Evolutionary conservation across 2,329 filamentous ascomycete species (phyloP), one percentile per base, ranked within the genome.

Genomic region (Arthrobotrys entomopaga): DNA sequence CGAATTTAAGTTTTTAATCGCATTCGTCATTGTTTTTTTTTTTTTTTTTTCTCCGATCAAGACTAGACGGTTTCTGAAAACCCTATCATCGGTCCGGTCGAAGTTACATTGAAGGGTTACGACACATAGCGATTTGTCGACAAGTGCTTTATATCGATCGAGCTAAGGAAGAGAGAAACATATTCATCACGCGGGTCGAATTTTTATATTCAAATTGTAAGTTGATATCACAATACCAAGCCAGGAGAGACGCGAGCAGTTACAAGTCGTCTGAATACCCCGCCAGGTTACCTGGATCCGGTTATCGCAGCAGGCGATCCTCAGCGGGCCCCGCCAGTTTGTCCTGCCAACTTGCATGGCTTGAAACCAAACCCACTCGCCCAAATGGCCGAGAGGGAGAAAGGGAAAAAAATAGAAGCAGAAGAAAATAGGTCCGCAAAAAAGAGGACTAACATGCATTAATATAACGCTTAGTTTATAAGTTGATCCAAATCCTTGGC

Each of bases 361-460:
- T 52, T 49, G 61, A 65, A 65, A 58, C 46, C 34, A 65, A 58
- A 57, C n/a, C 38, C 52, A 7, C 56, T 26, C 26, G 48, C 48
- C 16, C 48, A 26, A 29, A 54, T 46, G 29, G 10, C 29, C 29
- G 10, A 46, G 42, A 29, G 22, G 50, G 26, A 53, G 4, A n/a
- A 26, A 34, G 34, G 3, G 34, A 53, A 34, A 53, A 26, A 53
- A 16, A 54, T 15, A 46, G 15, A 3, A 46, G 42, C 13, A 34
- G 26, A 34, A 34, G 20, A 34, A 53, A n/a, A n/a, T n/a, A 16
- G 20, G 24, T 40, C 8, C 22, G 34, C 26, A 43, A 43, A 63
- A 70, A 70, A 67, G 43, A 61, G 57, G 70, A 56, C 70, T 74
- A 74, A 66, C 57, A 38, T 49, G 38, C 54, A 61, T 59, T 26